phyloP scores from a whole-genome alignment of 2,329 filamentous ascomycete genomes.

The Neofusicoccum ribis region DNA sequence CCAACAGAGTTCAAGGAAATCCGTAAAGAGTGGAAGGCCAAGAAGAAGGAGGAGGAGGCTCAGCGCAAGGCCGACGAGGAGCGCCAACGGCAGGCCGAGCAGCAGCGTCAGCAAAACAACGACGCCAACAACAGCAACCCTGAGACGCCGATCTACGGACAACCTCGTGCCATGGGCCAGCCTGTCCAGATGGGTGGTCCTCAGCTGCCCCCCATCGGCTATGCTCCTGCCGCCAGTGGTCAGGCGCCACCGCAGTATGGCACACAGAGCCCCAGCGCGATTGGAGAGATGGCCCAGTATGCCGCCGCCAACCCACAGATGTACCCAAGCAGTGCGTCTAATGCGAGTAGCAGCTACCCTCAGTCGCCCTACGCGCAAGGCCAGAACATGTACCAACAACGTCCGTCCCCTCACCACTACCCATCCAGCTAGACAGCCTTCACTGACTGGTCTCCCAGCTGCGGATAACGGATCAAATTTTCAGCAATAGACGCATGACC shows the following conservation, averaged over 20 bases:
- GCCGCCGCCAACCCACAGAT: conserved; percentile 36
- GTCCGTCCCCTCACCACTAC: conserved; percentile 29
- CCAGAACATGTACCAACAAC: conserved; percentile 50
- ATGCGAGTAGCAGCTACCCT: conserved; percentile 50
- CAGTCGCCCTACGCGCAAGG: conserved; percentile 52
- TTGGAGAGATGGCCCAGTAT: conserved; percentile 54
- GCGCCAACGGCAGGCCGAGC: conserved; percentile 67
- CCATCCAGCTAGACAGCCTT: not conserved
- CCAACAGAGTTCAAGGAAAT: conserved; percentile 94
- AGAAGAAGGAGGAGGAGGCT: conserved; percentile 98
- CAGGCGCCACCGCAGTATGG: conserved; percentile 47
- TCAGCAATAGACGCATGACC: conserved; percentile 25
- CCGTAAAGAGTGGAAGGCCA: conserved; percentile 97
- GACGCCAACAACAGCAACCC: conserved; percentile 53
- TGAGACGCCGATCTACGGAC: conserved; percentile 41
- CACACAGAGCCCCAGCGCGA: conserved; percentile 46
- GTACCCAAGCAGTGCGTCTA: conserved; percentile 45
- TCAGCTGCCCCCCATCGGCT: conserved; percentile 54
- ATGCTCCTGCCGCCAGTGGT: conserved; percentile 48
- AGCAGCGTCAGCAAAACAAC: conserved; percentile 49
- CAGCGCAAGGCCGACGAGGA: conserved; percentile 89
- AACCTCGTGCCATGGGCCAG: conserved; percentile 48
- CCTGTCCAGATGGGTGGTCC: conserved; percentile 49
- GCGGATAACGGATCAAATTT: conserved; percentile 27
- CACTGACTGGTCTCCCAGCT: conserved; percentile 24